These are phyloP conservation scores for Solanum piurae DNA, from an alignment of 257 asterid species.

Conservation along the genomic window DNA sequence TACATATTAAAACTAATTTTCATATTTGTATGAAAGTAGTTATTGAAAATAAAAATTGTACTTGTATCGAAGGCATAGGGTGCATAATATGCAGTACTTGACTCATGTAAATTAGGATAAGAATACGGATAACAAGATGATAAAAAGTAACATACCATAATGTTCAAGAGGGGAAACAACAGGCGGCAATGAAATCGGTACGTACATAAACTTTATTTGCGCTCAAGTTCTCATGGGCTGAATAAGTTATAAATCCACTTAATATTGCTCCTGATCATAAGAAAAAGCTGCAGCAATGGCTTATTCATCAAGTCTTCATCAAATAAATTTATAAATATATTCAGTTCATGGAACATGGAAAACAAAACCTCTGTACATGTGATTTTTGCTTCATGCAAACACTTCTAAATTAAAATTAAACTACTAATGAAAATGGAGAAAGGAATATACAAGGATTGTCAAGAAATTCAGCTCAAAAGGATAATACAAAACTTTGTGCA, in stretches of 20 bases:
- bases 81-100: background rate
- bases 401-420: background rate
- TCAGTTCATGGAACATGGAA: no score
- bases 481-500: background rate
- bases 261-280: no score
- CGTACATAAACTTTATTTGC: constrained; percentile 37
- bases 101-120: background rate
- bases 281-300: no score
- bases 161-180: constrained; percentile 46
- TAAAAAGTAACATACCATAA: constrained; percentile 17
- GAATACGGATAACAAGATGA: background rate
- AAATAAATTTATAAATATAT: no score
- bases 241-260: no score
- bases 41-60: no score
- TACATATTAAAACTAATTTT: no score
- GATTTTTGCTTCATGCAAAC: no score
- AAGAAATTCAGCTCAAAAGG: background rate
- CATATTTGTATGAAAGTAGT: no score
- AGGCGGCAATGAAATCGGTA: constrained; percentile 71
- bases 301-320: no score
- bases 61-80: no score
- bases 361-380: no score
- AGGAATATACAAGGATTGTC: background rate
- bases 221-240: constrained; percentile 18
- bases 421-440: background rate